Conservation (phyloP, 345 rosid species). For the Atalantia buxifolia region DNA sequence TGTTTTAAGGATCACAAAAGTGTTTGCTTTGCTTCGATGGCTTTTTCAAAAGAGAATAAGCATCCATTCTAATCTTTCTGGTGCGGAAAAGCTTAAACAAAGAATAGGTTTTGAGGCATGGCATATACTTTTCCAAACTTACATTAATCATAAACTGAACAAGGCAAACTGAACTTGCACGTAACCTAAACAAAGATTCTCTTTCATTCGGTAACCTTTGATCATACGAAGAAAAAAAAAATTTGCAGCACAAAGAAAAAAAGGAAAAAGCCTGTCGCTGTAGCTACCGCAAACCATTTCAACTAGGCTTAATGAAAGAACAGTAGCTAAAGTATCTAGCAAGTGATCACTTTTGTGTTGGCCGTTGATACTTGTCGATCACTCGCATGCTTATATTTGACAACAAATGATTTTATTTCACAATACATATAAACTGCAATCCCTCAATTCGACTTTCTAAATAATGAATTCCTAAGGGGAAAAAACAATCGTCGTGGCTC, state of each 20-base stretch:
- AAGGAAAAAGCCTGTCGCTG: background rate
- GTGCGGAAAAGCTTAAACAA: background rate
- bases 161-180: too few species aligned
- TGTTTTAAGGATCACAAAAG: background rate
- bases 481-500: accelerated
- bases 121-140: background rate
- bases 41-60: background rate
- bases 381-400: too few species aligned
- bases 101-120: background rate
- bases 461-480: accelerated
- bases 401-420: too few species aligned
- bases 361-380: too few species aligned
- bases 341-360: too few species aligned
- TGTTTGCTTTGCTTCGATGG: conserved; percentile 5
- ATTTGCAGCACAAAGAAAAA: background rate
- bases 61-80: conserved; percentile 21
- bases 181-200: too few species aligned
- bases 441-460: too few species aligned
- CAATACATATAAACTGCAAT: too few species aligned
- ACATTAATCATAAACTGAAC: background rate
- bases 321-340: too few species aligned
- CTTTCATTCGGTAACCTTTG: background rate
- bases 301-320: too few species aligned
- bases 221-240: background rate
- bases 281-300: too few species aligned